Conservation (phyloP, 371 early-diverging fungal species). For the Chytridium lagenaria region DNA sequence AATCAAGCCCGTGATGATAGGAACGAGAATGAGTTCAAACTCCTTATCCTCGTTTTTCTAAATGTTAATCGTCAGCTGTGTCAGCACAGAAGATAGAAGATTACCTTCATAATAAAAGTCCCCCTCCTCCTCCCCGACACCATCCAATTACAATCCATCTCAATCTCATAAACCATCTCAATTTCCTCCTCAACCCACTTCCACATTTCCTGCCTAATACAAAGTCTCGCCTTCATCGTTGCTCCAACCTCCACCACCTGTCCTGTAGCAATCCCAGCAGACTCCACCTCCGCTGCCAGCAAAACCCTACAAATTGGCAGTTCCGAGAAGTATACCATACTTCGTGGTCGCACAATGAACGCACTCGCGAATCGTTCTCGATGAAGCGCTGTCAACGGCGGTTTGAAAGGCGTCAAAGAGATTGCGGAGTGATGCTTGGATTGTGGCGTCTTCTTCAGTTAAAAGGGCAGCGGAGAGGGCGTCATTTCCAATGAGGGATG, state of each 20-base stretch:
- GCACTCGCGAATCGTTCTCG: too few relatives aligned
- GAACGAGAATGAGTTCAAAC: constrained; percentile 65
- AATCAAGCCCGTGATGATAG: constrained; percentile 67
- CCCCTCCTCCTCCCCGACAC: constrained; percentile 70
- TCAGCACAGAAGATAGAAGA: constrained; percentile 19
- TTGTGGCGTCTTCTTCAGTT: background rate
- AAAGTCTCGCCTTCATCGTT: constrained; percentile 60
- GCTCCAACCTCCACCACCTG: constrained; percentile 66
- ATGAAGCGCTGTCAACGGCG: background rate
- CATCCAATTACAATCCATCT: constrained; percentile 74
- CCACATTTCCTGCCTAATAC: constrained; percentile 71
- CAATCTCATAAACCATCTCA: constrained; percentile 70
- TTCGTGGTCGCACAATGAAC: background rate
- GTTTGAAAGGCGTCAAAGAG: background rate
- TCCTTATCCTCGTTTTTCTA: constrained; percentile 62
- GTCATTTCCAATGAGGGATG: too few relatives aligned
- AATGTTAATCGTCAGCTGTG: constrained; percentile 12
- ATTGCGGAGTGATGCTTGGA: background rate
- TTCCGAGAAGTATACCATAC: background rate
- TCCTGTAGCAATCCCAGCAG: too few relatives aligned
- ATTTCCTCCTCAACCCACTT: constrained; percentile 37
- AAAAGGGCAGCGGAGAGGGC: too few relatives aligned
- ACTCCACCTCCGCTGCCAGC: too few relatives aligned
- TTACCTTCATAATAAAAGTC: background rate
- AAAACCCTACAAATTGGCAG: too few relatives aligned